phyloP scores from a whole-genome alignment of 495 filamentous ascomycete genomes.

The Penicillium simplicissimum region DNA sequence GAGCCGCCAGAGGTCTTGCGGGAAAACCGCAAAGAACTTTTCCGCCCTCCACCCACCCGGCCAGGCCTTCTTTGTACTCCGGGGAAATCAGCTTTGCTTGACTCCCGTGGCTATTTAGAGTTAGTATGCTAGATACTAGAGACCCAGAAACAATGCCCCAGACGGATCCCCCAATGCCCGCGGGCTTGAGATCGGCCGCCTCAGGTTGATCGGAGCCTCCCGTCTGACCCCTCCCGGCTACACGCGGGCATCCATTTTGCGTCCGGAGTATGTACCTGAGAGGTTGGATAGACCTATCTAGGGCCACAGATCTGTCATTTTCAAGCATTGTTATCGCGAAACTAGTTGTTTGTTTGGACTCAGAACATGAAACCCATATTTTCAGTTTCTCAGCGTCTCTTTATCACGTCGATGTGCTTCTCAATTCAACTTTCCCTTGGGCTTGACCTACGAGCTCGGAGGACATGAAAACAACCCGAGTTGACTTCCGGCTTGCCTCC shows the following conservation, averaged over 20 bases:
- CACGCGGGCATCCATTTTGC: conserved; percentile 2
- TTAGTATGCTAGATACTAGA: not conserved
- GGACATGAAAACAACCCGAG: not conserved
- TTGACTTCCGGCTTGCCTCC: not conserved
- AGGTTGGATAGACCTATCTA: too few relatives aligned
- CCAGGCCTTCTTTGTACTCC: conserved; percentile 16
- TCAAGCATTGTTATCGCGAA: not conserved
- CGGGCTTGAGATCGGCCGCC: conserved; percentile 6
- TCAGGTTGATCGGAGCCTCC: conserved; percentile 14
- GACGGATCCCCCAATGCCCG: conserved; percentile 11
- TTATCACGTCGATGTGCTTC: not conserved
- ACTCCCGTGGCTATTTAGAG: conserved; percentile 9
- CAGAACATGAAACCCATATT: not conserved
- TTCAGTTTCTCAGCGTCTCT: not conserved
- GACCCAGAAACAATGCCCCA: conserved; percentile 1
- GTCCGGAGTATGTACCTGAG: too few relatives aligned
- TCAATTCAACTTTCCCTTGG: not conserved
- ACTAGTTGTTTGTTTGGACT: not conserved
- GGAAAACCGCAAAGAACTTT: conserved; percentile 19
- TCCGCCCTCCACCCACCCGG: conserved; percentile 22
- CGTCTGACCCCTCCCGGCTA: conserved; percentile 17
- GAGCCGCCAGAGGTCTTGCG: not conserved
- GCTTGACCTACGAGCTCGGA: not conserved
- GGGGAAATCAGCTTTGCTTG: conserved; percentile 3
- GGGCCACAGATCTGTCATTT: not conserved